phyloP scores from a whole-genome alignment of 2,329 filamentous ascomycete genomes.

The Alternaria sp. region DNA sequence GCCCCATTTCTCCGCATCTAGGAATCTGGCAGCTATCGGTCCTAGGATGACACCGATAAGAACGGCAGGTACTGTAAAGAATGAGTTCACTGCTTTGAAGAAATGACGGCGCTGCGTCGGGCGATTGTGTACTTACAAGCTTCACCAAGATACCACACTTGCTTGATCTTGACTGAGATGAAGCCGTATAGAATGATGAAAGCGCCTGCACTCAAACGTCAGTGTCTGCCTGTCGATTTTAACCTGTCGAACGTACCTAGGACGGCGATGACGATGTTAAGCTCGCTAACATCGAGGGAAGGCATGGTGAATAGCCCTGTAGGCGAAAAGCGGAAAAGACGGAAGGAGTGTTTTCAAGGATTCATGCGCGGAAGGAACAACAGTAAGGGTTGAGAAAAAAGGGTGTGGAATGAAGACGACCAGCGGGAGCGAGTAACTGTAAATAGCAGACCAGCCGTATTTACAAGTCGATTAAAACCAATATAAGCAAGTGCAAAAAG shows the following conservation, averaged over 20 bases:
- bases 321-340: not conserved
- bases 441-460: conserved; percentile 12
- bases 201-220: conserved; percentile 41
- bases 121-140: conserved; percentile 51
- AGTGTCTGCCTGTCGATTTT: not conserved
- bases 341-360: not conserved
- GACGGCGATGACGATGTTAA: conserved; percentile 60
- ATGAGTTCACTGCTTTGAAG: not conserved
- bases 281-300: conserved; percentile 58
- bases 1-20: conserved; percentile 54
- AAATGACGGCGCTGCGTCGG: not conserved
- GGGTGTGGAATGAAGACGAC: not conserved
- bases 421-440: not conserved
- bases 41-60: conserved; percentile 62
- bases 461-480: conserved; percentile 7
- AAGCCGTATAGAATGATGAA: conserved; percentile 60
- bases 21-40: conserved; percentile 61
- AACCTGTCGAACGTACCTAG: conserved; percentile 46
- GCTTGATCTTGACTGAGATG: conserved; percentile 61
- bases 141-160: conserved; percentile 62
- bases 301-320: conserved; percentile 47
- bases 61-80: conserved; percentile 50
- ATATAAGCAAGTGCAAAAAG: conserved; percentile 9
- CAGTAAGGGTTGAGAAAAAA: not conserved
- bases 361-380: conserved; percentile 1